These are phyloP conservation scores for Pezicula radicicola DNA, from an alignment of 2,329 filamentous ascomycete species.

Conservation along the genomic window DNA sequence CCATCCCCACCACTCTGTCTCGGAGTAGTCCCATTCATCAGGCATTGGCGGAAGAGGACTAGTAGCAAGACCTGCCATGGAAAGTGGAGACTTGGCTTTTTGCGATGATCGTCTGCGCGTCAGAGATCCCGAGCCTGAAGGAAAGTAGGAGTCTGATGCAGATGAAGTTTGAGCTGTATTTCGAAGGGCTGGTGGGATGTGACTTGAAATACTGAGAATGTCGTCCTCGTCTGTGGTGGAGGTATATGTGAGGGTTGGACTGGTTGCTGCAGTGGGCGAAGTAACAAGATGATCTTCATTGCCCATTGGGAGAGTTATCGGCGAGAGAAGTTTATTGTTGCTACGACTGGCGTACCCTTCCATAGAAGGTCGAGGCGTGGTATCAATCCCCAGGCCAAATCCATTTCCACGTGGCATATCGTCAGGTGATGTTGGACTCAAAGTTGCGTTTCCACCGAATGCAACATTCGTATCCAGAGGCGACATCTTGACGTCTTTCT, in stretches of 20 bases:
- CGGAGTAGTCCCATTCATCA: constrained; percentile 80
- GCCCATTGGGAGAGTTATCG: constrained; percentile 28
- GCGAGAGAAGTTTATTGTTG: constrained; percentile 19
- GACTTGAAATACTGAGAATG: constrained; percentile 57
- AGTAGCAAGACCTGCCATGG: constrained; percentile 49
- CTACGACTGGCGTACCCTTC: constrained; percentile 39
- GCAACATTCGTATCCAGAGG: constrained; percentile 25
- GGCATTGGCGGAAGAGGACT: constrained; percentile 38
- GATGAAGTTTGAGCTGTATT: constrained; percentile 44
- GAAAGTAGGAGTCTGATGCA: constrained; percentile 63
- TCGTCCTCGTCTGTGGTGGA: constrained; percentile 87
- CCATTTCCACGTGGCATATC: constrained; percentile 16
- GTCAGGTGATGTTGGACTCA: constrained; percentile 22
- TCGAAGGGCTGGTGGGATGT: constrained; percentile 39
- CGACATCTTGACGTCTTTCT: constrained; percentile 44
- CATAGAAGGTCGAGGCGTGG: constrained; percentile 43
- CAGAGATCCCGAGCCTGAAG: constrained; percentile 34
- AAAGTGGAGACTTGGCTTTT: constrained; percentile 55
- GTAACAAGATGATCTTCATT: constrained; percentile 20
- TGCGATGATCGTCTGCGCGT: constrained; percentile 26
- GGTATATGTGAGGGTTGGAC: constrained; percentile 57
- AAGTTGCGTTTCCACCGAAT: constrained; percentile 13
- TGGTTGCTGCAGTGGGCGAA: constrained; percentile 37
- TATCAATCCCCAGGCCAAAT: constrained; percentile 46
- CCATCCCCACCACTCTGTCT: constrained; percentile 99